A percentile compares a stretch with the other conserved stretches of the same genome.
Conservation (phyloP, 345 rosid species). For the Brassica rapa region DNA sequence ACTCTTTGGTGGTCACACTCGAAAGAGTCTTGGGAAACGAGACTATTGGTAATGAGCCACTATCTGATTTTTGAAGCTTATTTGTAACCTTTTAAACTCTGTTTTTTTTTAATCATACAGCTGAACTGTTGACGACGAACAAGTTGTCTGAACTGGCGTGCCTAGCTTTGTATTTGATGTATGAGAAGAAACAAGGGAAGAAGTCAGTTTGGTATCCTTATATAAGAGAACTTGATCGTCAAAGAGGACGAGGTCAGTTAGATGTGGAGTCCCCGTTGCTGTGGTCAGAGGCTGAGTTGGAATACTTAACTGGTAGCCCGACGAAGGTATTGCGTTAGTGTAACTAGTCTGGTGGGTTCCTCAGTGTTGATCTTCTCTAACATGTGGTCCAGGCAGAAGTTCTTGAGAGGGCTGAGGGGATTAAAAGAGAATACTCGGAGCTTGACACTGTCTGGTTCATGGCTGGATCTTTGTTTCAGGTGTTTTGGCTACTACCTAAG, state of each 20-base stretch:
- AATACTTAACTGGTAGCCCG: slow-evolving; percentile 87
- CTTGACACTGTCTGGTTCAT: slow-evolving; percentile 99
- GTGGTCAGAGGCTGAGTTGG: slow-evolving; percentile 89
- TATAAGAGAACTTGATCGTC: slow-evolving; percentile 96
- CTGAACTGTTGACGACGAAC: slow-evolving; percentile 87
- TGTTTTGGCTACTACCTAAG: slow-evolving; percentile 25
- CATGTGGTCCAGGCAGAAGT: slow-evolving; percentile 67
- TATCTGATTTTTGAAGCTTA: neutral
- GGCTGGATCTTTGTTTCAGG: slow-evolving; percentile 99
- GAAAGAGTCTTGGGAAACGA: slow-evolving; percentile 96
- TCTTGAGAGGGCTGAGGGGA: slow-evolving; percentile 85
- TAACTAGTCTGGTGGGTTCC: slow-evolving; percentile 7
- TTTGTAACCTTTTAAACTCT: slow-evolving; percentile 7
- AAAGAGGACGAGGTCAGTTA: slow-evolving; percentile 88
- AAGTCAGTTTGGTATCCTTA: slow-evolving; percentile 94
- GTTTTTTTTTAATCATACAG: slow-evolving; percentile 40
- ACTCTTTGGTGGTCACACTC: slow-evolving; percentile 85
- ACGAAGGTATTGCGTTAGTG: slow-evolving; percentile 60
- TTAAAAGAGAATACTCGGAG: slow-evolving; percentile 88
- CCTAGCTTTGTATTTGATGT: slow-evolving; percentile 92
- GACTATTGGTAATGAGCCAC: slow-evolving; percentile 72
- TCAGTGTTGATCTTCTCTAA: slow-evolving; percentile 18
- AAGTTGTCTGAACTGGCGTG: slow-evolving; percentile 93
- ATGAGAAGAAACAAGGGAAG: slow-evolving; percentile 96
- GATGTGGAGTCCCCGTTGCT: slow-evolving; percentile 95